phyloP scores from a whole-genome alignment of 495 filamentous ascomycete species.

The Glonium stellatum region DNA sequence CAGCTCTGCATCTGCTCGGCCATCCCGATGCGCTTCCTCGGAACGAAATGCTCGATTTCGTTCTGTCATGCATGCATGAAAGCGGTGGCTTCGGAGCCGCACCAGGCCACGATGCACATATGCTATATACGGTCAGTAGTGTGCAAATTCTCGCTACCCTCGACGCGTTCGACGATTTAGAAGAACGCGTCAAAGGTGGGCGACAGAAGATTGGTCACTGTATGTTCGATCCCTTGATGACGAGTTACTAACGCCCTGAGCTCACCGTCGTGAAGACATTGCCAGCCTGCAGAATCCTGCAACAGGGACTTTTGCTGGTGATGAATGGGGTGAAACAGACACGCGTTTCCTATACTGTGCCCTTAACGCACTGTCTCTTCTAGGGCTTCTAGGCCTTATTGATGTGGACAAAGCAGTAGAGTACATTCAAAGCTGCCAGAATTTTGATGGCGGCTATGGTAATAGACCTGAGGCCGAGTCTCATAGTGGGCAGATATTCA shows the following conservation, averaged over 20 bases:
- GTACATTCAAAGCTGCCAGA: constrained; percentile 73
- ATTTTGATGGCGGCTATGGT: constrained; percentile 91
- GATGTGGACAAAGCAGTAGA: constrained; percentile 71
- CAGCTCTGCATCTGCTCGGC: constrained; percentile 75
- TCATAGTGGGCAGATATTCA: constrained; percentile 89
- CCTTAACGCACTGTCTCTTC: constrained; percentile 76
- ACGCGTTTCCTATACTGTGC: constrained; percentile 90
- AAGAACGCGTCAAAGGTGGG: constrained; percentile 56
- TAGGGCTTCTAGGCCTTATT: constrained; percentile 61
- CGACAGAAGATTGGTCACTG: constrained; percentile 66
- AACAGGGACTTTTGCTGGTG: constrained; percentile 82
- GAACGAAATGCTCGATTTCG: constrained; percentile 77
- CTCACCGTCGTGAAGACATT: constrained; percentile 53
- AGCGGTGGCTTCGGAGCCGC: constrained; percentile 89
- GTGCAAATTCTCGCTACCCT: constrained; percentile 82
- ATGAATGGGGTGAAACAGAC: constrained; percentile 93
- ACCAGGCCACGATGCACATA: constrained; percentile 89
- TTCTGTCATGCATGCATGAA: constrained; percentile 81
- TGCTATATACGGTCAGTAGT: constrained; percentile 88
- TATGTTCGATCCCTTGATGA: constrained; percentile 40
- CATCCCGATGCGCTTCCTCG: constrained; percentile 74
- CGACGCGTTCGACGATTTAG: constrained; percentile 78
- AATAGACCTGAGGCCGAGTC: constrained; percentile 83
- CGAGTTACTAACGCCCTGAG: background rate
- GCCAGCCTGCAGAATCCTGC: constrained; percentile 69